These are phyloP conservation scores for Clonostachys solani DNA, from an alignment of 2,329 filamentous ascomycete genomes.

Conservation along the genomic window DNA sequence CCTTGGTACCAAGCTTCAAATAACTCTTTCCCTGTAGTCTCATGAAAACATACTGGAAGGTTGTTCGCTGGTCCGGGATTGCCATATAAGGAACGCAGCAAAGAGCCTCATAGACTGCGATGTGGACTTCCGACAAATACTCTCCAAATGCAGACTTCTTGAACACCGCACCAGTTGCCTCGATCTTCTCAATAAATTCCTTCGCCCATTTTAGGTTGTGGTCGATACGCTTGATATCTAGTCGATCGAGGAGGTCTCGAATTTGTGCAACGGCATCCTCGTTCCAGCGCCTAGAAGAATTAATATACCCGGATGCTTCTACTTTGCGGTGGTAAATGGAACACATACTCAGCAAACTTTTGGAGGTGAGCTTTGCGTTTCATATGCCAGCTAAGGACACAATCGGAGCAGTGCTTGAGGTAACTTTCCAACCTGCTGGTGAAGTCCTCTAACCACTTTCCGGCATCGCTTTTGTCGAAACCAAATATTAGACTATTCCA, in stretches of 20 bases:
- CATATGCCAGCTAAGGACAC: conserved; percentile 71
- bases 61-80: conserved; percentile 39
- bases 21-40: conserved; percentile 68
- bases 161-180: conserved; percentile 39
- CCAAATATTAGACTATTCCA: conserved; percentile 67
- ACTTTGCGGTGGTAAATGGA: neutral
- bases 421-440: conserved; percentile 50
- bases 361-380: conserved; percentile 60
- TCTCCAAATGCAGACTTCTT: conserved; percentile 40
- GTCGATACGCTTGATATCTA: conserved; percentile 59
- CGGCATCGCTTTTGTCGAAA: conserved; percentile 56
- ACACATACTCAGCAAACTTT: conserved; percentile 53
- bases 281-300: conserved; percentile 31
- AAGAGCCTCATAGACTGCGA: conserved; percentile 83
- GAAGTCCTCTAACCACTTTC: conserved; percentile 57
- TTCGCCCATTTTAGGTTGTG: conserved; percentile 54
- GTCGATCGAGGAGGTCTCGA: conserved; percentile 49
- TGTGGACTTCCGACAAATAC: conserved; percentile 55
- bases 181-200: conserved; percentile 47
- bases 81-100: conserved; percentile 78
- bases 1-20: conserved; percentile 69
- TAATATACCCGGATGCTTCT: conserved; percentile 6
- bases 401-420: conserved; percentile 63
- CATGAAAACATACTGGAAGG: conserved; percentile 81
- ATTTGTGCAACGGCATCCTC: conserved; percentile 49